Percentiles rank a stretch among this genome's conserved stretches.
These are phyloP conservation scores for Trifolium repens DNA, from an alignment of 306 rosid species.

Conservation along the genomic window DNA sequence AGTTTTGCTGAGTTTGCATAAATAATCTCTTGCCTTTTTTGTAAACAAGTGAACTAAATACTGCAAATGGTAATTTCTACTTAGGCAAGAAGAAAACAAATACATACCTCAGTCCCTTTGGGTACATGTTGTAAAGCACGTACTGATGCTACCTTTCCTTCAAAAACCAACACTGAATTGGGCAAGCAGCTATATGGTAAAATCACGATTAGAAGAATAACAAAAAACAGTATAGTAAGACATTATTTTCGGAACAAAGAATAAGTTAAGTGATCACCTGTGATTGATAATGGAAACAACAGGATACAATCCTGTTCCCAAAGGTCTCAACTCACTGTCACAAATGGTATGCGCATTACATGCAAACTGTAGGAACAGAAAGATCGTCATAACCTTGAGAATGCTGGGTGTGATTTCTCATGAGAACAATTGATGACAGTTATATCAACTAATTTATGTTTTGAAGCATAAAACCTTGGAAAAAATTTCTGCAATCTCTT, in stretches of 20 bases:
- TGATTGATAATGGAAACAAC: conserved; percentile 89
- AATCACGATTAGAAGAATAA: conserved; percentile 44
- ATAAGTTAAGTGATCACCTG: conserved; percentile 61
- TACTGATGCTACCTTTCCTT: conserved; percentile 75
- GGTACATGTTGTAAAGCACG: conserved; percentile 82
- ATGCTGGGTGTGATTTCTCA: conserved; percentile 14
- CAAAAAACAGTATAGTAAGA: conserved; percentile 34
- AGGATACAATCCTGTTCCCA: conserved; percentile 92
- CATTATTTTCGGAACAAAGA: background rate
- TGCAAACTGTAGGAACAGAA: conserved; percentile 73
- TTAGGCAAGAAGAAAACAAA: conserved; percentile 13
- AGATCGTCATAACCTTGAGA: conserved; percentile 26
- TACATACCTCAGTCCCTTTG: conserved; percentile 72
- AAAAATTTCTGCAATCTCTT: conserved; percentile 78
- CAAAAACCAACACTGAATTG: conserved; percentile 85
- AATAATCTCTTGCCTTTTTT: conserved; percentile 28
- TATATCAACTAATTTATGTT: conserved; percentile 11
- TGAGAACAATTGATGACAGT: conserved; percentile 7
- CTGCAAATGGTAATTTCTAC: conserved; percentile 12
- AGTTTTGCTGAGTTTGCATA: conserved; percentile 13
- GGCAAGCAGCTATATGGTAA: conserved; percentile 68
- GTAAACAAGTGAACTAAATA: conserved; percentile 18
- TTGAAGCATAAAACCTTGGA: conserved; percentile 65
- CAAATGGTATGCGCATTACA: conserved; percentile 97
- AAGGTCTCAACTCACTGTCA: conserved; percentile 88